phyloP scores from a whole-genome alignment of 164 flowering plant genomes.

The Piper betle region DNA sequence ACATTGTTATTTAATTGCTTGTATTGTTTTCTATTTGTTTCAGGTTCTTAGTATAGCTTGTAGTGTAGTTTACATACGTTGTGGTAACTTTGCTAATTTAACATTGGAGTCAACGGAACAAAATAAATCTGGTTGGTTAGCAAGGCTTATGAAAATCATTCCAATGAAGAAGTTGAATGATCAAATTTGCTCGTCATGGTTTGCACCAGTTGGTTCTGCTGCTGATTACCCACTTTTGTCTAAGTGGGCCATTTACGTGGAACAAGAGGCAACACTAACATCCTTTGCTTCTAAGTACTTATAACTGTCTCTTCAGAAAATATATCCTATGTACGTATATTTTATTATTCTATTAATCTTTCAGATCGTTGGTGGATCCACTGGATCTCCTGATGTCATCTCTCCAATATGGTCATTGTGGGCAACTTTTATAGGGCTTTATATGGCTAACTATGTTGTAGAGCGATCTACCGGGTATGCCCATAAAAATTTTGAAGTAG shows the following conservation, averaged over 20 bases:
- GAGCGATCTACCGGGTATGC: constrained; percentile 95
- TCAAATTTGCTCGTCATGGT: constrained; percentile 95
- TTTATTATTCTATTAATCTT: constrained; percentile 2
- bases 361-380: constrained; percentile 59
- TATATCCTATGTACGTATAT: background rate
- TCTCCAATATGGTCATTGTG: constrained; percentile 96
- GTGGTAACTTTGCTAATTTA: constrained; percentile 78
- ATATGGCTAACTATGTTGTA: constrained; percentile 96
- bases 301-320: background rate
- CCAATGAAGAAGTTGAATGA: constrained; percentile 76
- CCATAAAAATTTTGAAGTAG: background rate
- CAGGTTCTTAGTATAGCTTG: constrained; percentile 96
- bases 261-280: constrained; percentile 30
- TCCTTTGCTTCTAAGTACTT: background rate
- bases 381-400: constrained; percentile 69
- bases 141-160: constrained; percentile 62
- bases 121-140: constrained; percentile 16
- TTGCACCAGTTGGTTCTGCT: constrained; percentile 99
- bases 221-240: constrained; percentile 94
- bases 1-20: background rate
- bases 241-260: constrained; percentile 97
- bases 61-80: constrained; percentile 95
- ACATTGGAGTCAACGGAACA: constrained; percentile 68
- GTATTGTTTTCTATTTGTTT: constrained; percentile 7
- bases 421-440: constrained; percentile 98